A percentile compares a stretch with the other conserved stretches of the same genome.
Conservation (phyloP, 2,329 filamentous ascomycete species). For the Zymoseptoria brevis region DNA sequence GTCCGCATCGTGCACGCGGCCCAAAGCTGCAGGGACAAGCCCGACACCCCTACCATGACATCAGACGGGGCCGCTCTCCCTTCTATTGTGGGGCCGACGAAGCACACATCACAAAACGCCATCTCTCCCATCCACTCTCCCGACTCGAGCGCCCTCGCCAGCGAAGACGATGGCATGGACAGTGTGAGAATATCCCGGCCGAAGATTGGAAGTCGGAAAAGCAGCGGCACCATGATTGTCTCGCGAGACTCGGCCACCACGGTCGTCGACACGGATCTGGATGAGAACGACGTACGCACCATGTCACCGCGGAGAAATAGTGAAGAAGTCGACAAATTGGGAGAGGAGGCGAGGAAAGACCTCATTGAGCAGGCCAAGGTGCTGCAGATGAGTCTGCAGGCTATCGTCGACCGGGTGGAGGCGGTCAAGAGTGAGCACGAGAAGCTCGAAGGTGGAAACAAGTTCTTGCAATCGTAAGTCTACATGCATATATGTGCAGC, state of each 20-base stretch:
- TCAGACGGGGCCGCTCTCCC: conserved; percentile 13
- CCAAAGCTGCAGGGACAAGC: not conserved
- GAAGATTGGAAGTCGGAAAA: conserved; percentile 62
- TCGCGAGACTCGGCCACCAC: conserved; percentile 51
- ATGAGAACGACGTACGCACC: conserved; percentile 76
- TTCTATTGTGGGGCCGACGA: conserved; percentile 18
- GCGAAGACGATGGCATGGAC: conserved; percentile 23
- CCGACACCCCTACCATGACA: conserved; percentile 11
- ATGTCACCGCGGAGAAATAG: conserved; percentile 92
- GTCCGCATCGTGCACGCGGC: not conserved
- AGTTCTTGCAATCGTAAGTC: conserved; percentile 68
- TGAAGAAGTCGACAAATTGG: conserved; percentile 81
- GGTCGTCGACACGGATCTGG: conserved; percentile 59
- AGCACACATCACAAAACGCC: conserved; percentile 7
- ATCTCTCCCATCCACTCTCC: conserved; percentile 19
- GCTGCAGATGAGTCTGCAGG: conserved; percentile 80
- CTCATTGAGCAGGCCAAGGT: conserved; percentile 71
- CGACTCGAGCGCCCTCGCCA: conserved; percentile 26
- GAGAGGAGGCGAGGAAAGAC: conserved; percentile 65
- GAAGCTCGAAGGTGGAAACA: conserved; percentile 94
- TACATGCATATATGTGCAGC: not conserved
- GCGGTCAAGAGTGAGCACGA: conserved; percentile 90
- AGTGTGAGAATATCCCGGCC: conserved; percentile 44
- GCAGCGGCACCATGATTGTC: conserved; percentile 72
- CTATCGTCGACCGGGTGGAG: conserved; percentile 88